Conservation (phyloP, 2,329 filamentous ascomycete species). For the Aspergillus phoenicis region DNA sequence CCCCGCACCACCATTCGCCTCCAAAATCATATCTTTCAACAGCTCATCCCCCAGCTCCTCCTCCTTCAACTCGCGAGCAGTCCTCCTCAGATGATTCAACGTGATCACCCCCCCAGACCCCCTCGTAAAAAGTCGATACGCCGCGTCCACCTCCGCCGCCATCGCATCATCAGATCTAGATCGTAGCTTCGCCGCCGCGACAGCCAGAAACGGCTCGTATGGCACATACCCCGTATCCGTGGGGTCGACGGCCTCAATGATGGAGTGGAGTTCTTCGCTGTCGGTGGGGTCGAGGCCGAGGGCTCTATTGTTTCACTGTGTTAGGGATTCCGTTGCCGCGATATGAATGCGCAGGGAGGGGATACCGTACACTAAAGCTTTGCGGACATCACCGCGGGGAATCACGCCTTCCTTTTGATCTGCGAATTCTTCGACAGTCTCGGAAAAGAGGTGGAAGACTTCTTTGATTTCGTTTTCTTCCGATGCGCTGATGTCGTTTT, state of each 20-base stretch:
- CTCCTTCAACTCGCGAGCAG: constrained; percentile 81
- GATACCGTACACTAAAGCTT: constrained; percentile 68
- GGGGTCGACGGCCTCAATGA: constrained; percentile 80
- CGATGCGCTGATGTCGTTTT: constrained; percentile 79
- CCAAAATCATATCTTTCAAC: constrained; percentile 89
- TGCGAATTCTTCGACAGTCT: constrained; percentile 59
- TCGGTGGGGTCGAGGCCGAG: constrained; percentile 71
- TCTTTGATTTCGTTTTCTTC: constrained; percentile 91
- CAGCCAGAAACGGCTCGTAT: constrained; percentile 81
- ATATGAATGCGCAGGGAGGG: constrained; percentile 2
- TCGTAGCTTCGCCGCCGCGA: constrained; percentile 84
- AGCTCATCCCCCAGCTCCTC: constrained; percentile 75
- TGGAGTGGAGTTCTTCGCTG: constrained; percentile 70
- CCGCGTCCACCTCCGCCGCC: constrained; percentile 74
- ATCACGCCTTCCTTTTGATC: constrained; percentile 74
- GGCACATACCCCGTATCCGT: constrained; percentile 74
- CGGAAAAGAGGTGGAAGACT: constrained; percentile 79
- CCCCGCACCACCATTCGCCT: constrained; percentile 82
- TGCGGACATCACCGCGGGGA: constrained; percentile 67
- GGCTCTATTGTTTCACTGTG: constrained; percentile 58
- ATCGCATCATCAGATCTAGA: constrained; percentile 55
- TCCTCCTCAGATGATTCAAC: constrained; percentile 72
- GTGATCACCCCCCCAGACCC: constrained; percentile 66
- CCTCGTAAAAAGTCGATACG: constrained; percentile 77
- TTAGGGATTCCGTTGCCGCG: background rate